Percentiles rank a stretch among this genome's conserved stretches.
phyloP scores from a whole-genome alignment of 2,329 filamentous ascomycete genomes.

The Colletotrichum spinosum region DNA sequence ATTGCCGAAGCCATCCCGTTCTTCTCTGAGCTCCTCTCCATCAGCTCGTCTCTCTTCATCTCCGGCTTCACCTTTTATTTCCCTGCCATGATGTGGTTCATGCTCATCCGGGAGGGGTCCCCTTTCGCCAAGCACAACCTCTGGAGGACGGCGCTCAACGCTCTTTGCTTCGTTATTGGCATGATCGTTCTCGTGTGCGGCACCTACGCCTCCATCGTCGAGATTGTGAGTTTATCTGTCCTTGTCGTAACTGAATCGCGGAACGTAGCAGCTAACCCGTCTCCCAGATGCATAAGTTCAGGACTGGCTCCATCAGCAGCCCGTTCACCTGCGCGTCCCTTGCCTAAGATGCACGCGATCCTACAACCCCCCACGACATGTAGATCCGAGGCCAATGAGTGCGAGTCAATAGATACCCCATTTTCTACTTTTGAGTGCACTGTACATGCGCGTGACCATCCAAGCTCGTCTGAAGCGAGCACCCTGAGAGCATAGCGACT shows the following conservation, averaged over 20 bases:
- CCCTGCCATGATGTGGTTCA: slow-evolving; percentile 57
- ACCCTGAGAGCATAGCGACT: too few relatives aligned
- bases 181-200: slow-evolving; percentile 47
- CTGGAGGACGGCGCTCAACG: slow-evolving; percentile 41
- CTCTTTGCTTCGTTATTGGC: slow-evolving; percentile 45
- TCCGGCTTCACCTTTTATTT: slow-evolving; percentile 55
- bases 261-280: not conserved
- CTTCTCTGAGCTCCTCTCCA: slow-evolving; percentile 75
- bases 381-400: too few relatives aligned
- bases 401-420: too few relatives aligned
- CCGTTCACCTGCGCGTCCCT: slow-evolving; percentile 36
- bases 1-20: slow-evolving; percentile 80
- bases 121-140: slow-evolving; percentile 47
- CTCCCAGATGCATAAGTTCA: slow-evolving; percentile 32
- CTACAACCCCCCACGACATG: too few relatives aligned
- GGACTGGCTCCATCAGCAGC: slow-evolving; percentile 34
- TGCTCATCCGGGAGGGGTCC: slow-evolving; percentile 49
- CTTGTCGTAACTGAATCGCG: too few relatives aligned
- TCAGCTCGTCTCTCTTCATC: slow-evolving; percentile 63
- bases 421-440: too few relatives aligned
- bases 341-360: slow-evolving; percentile 9
- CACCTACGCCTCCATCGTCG: slow-evolving; percentile 45
- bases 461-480: too few relatives aligned
- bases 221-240: slow-evolving; percentile 32
- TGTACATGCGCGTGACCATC: too few relatives aligned